phyloP scores from a whole-genome alignment of 495 filamentous ascomycete genomes.

The Mycothermus thermophilus region DNA sequence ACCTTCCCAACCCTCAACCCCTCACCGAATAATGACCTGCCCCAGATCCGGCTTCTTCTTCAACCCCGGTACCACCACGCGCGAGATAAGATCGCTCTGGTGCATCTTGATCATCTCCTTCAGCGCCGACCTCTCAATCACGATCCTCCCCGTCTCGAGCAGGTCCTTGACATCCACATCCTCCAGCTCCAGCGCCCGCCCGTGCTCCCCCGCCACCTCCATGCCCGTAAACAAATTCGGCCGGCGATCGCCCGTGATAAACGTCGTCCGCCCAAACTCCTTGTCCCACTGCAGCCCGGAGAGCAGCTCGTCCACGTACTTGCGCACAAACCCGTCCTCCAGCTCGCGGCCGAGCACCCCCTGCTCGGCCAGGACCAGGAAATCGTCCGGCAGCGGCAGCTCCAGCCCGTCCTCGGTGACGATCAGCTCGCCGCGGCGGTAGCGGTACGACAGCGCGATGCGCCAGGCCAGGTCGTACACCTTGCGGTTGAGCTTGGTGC shows the following conservation, averaged over 20 bases:
- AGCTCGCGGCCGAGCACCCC: constrained; percentile 21
- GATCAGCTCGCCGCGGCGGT: constrained; percentile 69
- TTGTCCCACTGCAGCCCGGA: constrained; percentile 58
- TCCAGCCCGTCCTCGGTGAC: constrained; percentile 63
- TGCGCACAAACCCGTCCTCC: constrained; percentile 35
- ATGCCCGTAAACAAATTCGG: constrained; percentile 45
- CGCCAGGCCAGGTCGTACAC: constrained; percentile 95
- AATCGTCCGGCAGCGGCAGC: constrained; percentile 36
- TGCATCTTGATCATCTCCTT: constrained; percentile 60
- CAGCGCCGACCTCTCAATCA: constrained; percentile 76
- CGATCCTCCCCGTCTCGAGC: constrained; percentile 65
- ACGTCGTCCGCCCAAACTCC: constrained; percentile 53
- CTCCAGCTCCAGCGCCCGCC: constrained; percentile 46
- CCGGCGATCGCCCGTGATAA: constrained; percentile 51
- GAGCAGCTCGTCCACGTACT: constrained; percentile 52
- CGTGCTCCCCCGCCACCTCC: constrained; percentile 46
- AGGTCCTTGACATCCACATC: constrained; percentile 93
- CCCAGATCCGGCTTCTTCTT: constrained; percentile 11
- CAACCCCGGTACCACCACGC: constrained; percentile 22
- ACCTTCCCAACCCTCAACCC: no score
- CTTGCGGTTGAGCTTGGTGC: constrained; percentile 67
- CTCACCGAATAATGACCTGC: constrained; percentile 7
- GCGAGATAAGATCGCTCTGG: constrained; percentile 52
- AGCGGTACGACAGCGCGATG: constrained; percentile 84
- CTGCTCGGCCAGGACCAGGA: constrained; percentile 19